These are phyloP conservation scores for Colletotrichum higginsianum DNA, from an alignment of 2,329 filamentous ascomycete genomes.

Conservation along the genomic window DNA sequence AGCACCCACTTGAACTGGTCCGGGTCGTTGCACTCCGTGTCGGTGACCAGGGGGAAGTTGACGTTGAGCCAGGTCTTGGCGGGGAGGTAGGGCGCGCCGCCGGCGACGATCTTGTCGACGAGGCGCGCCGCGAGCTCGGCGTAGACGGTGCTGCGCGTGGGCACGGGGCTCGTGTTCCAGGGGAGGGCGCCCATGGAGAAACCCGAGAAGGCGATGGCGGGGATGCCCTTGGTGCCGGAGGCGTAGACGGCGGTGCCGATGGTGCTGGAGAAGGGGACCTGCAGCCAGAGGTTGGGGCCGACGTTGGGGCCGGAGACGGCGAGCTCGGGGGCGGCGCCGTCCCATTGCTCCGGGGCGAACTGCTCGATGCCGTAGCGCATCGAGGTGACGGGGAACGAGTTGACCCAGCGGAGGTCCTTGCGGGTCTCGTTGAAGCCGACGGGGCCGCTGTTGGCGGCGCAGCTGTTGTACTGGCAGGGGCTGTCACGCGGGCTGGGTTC, in stretches of 20 bases:
- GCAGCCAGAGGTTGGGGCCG: constrained; percentile 69
- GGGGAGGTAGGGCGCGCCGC: constrained; percentile 76
- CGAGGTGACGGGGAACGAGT: constrained; percentile 77
- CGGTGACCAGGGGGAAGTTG: constrained; percentile 66
- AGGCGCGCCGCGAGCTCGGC: constrained; percentile 73
- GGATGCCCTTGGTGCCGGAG: constrained; percentile 67
- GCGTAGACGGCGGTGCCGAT: constrained; percentile 76
- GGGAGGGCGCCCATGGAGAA: constrained; percentile 63
- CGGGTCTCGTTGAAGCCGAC: constrained; percentile 70
- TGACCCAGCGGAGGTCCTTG: constrained; percentile 78
- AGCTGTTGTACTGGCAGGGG: constrained; percentile 75
- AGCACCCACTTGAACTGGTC: constrained; percentile 75
- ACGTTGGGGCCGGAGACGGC: constrained; percentile 77
- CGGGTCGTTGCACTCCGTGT: constrained; percentile 61
- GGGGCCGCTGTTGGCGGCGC: constrained; percentile 68
- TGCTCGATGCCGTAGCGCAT: constrained; percentile 74
- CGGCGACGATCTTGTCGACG: constrained; percentile 67
- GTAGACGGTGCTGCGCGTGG: constrained; percentile 72
- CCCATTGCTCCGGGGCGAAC: constrained; percentile 68
- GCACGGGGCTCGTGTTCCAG: constrained; percentile 68
- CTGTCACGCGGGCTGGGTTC: constrained; percentile 62
- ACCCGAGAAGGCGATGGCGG: constrained; percentile 79
- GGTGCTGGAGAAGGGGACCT: constrained; percentile 74
- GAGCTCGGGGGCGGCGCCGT: constrained; percentile 68
- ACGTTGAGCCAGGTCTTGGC: constrained; percentile 72